phyloP scores from a whole-genome alignment of 2,329 filamentous ascomycete genomes.

The Ceratocystis lukuohia region DNA sequence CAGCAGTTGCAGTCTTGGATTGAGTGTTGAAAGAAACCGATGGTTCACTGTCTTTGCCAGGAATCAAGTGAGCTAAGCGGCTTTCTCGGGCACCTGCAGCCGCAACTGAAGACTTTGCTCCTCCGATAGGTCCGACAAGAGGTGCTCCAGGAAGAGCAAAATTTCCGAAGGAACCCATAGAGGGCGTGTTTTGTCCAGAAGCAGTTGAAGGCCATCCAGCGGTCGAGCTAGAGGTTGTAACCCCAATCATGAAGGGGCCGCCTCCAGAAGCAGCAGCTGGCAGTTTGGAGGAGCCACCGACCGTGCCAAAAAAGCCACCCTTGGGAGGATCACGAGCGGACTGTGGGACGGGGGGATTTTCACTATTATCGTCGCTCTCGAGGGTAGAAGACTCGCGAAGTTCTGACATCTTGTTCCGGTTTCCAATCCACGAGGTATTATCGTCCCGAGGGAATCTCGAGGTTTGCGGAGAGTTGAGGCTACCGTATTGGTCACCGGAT shows the following conservation, averaged over 20 bases:
- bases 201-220: constrained; percentile 35
- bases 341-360: constrained; percentile 22
- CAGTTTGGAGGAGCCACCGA: constrained; percentile 11
- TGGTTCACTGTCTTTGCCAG: constrained; percentile 40
- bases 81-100: constrained; percentile 46
- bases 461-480: constrained; percentile 47
- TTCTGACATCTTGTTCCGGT: constrained; percentile 31
- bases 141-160: constrained; percentile 57
- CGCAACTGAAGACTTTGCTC: constrained; percentile 30
- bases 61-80: constrained; percentile 72
- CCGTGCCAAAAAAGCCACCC: constrained; percentile 15
- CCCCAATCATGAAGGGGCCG: constrained; percentile 31
- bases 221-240: constrained; percentile 30
- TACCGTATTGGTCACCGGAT: constrained; percentile 51
- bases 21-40: constrained; percentile 23
- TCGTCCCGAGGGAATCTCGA: constrained; percentile 52
- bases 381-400: constrained; percentile 32
- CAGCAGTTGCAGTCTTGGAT: constrained; percentile 29
- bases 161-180: constrained; percentile 78
- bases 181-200: constrained; percentile 31
- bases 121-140: constrained; percentile 49
- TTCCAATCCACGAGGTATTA: constrained; percentile 41
- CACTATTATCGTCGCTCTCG: constrained; percentile 36
- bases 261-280: constrained; percentile 8
- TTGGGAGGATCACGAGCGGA: constrained; percentile 17